These are phyloP conservation scores for Aspergillus cristatus DNA, from an alignment of 495 filamentous ascomycete genomes.

Conservation along the genomic window DNA sequence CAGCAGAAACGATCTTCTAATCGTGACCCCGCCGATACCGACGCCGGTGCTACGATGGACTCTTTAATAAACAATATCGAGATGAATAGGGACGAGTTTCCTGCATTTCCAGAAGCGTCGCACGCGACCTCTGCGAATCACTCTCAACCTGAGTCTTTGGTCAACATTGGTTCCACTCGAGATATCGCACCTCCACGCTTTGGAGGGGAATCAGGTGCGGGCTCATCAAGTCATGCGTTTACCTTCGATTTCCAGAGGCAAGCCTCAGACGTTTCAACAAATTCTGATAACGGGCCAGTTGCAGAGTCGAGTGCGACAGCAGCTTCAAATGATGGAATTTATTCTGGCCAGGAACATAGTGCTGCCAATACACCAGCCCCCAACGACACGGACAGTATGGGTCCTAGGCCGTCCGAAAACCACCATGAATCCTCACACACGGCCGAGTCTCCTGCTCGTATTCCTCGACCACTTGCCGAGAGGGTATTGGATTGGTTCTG, in stretches of 20 bases:
- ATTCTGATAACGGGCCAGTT: no score
- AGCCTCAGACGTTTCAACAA: no score
- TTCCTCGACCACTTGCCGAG: slow-evolving; percentile 10
- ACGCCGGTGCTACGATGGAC: not conserved
- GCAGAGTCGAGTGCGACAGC: no score
- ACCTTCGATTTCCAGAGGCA: no score
- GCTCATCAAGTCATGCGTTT: no score
- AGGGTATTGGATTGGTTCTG: slow-evolving; percentile 50
- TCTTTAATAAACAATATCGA: not conserved
- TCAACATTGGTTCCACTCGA: no score
- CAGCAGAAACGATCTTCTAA: slow-evolving; percentile 2
- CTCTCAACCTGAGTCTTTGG: no score
- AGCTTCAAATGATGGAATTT: no score
- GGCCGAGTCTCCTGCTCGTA: not conserved
- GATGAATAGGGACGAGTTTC: not conserved
- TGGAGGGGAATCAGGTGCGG: no score
- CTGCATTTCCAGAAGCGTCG: no score
- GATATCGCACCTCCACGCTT: no score
- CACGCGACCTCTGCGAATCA: no score
- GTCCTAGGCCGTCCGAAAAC: not conserved
- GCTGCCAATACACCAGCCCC: not conserved
- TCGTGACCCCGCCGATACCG: not conserved
- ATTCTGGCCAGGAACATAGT: not conserved
- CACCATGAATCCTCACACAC: not conserved
- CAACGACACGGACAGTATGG: not conserved